A percentile compares a stretch with the other conserved stretches of the same genome.
phyloP scores from a whole-genome alignment of 2,329 filamentous ascomycete genomes.

The Xylariaceae sp. region DNA sequence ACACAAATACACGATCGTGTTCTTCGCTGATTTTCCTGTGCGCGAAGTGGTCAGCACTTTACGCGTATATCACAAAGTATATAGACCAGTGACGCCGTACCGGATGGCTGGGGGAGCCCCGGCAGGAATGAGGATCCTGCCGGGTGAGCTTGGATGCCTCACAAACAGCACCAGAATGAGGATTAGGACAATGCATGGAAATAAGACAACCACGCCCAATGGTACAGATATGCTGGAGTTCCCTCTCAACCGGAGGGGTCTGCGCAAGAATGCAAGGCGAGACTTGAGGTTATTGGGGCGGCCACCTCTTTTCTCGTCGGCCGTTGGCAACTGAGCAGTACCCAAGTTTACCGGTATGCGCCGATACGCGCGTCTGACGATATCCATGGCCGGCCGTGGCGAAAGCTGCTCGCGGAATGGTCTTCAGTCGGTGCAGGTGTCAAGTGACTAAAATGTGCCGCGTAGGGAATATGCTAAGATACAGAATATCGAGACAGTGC shows the following conservation, averaged over 20 bases:
- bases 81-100: conserved; percentile 46
- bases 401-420: conserved; percentile 3
- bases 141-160: conserved; percentile 78
- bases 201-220: conserved; percentile 85
- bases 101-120: conserved; percentile 85
- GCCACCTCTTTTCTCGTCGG: conserved; percentile 46
- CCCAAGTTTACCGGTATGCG: conserved; percentile 41
- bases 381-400: conserved; percentile 45
- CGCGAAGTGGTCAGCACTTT: background rate
- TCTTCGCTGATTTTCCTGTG: conserved; percentile 91
- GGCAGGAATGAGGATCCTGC: conserved; percentile 79
- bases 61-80: no score
- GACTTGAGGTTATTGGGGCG: conserved; percentile 38
- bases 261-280: conserved; percentile 74
- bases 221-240: conserved; percentile 93
- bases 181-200: conserved; percentile 86
- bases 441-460: background rate
- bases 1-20: conserved; percentile 93
- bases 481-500: conserved; percentile 6
- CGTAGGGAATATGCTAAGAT: conserved; percentile 9
- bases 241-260: conserved; percentile 81
- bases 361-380: conserved; percentile 53
- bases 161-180: conserved; percentile 88
- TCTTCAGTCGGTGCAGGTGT: conserved; percentile 2
- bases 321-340: conserved; percentile 42